phyloP scores from a whole-genome alignment of 352 stramenopile species.

The Salisapilia sapeloensis region DNA sequence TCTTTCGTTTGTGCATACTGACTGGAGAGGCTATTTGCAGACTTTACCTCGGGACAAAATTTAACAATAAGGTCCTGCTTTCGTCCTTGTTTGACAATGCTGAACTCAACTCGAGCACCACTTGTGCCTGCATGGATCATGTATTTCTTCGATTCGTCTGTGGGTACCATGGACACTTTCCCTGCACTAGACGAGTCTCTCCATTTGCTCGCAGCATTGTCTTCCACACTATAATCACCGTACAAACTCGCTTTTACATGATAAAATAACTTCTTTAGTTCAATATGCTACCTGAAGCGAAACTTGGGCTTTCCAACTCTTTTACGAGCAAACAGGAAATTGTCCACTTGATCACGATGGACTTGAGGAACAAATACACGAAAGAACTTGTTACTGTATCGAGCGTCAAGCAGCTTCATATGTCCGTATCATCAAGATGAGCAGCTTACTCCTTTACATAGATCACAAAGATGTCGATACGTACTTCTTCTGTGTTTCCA shows the following conservation, averaged over 20 bases:
- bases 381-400: constrained; percentile 56
- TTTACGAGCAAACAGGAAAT: constrained; percentile 63
- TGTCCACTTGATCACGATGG: constrained; percentile 43
- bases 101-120: constrained; percentile 27
- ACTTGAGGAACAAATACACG: constrained; percentile 62
- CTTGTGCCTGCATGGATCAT: constrained; percentile 26
- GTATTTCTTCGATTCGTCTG: constrained; percentile 26
- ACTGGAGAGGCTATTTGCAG: too few species aligned
- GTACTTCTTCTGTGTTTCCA: constrained; percentile 19
- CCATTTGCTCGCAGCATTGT: constrained; percentile 40
- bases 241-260: background rate
- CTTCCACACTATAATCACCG: constrained; percentile 17
- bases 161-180: constrained; percentile 33
- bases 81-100: constrained; percentile 50
- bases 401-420: constrained; percentile 9
- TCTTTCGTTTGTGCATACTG: too few species aligned
- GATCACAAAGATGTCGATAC: too few species aligned
- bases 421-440: background rate
- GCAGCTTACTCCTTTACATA: background rate
- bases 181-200: constrained; percentile 38
- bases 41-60: constrained; percentile 34
- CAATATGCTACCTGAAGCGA: constrained; percentile 32
- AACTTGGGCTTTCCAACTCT: constrained; percentile 58
- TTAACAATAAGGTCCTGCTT: constrained; percentile 54
- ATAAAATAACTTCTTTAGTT: background rate